Evolutionary conservation across 1,284 basidiomycete genomes (phyloP), one percentile per base, ranked within the genome.

Genomic region (Trichosporon ovoides): DNA sequence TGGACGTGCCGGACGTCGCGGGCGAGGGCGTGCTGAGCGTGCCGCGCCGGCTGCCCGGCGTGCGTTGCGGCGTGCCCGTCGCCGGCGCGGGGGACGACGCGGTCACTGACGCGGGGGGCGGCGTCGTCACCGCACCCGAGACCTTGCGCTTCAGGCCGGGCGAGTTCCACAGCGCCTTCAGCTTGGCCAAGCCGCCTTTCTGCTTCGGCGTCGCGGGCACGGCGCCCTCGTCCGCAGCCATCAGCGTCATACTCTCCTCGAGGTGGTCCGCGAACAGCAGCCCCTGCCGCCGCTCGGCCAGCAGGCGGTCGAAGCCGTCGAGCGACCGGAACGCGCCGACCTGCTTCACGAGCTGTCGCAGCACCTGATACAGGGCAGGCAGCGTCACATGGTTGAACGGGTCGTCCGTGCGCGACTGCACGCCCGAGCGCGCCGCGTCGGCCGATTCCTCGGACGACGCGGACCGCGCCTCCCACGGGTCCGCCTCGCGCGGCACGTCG

Each of bases 191-290:
- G 6, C 43, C 43, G 43, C 43, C 43, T 16, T 48, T 48, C 43
- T 48, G 43, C 43, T 48, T 48, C 43, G 43, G 43, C 28, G 43
- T 31, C 43, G 28, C 19, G 6, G 24, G 22, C 24, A 22, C 22
- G 22, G 43, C 43, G 9, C 28, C 43, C 14, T 48, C 43, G 16
- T 31, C 28, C 28, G 28, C 28, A 4, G 43, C 43, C 36, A 82
- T 82, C 46, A 89, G 80, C 49, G 81, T 87, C 65, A 98, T 80
- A 2, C 93, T 94, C 68, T 97, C 95, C 18, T 87, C 89, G 33
- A 97, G 78, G 70, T 95, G 94, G 76, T 97, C 94, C 1, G 88
- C 88, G 75, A 95, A 96, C 22, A 96, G 79, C 18, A 98, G 79
- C 3, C 94, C 93, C 70, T 89, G 87, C 36, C 95, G 82, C 28